Evolutionary conservation across 2,329 filamentous ascomycete species (phyloP).

Genomic region (Macroventuria anomochaeta): DNA sequence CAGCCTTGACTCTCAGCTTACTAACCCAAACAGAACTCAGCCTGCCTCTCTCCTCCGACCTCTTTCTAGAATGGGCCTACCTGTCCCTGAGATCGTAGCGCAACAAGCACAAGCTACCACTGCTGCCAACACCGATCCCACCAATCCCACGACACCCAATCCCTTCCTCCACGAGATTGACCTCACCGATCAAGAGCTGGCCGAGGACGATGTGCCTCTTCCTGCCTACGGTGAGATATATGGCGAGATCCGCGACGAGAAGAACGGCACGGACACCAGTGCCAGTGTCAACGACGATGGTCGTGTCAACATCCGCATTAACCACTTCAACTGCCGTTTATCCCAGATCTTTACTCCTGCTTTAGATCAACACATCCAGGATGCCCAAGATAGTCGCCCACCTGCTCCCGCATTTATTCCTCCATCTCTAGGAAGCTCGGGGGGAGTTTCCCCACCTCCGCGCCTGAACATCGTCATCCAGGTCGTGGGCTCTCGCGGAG

Average conservation of each 20-base stretch:
- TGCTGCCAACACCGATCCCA: constrained; percentile 21
- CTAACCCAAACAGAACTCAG: neutral
- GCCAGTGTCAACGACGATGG: constrained; percentile 52
- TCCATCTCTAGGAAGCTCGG: constrained; percentile 12
- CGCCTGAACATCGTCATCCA: constrained; percentile 62
- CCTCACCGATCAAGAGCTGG: constrained; percentile 24
- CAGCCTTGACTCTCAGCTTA: no score
- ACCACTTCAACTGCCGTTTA: constrained; percentile 29
- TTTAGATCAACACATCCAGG: constrained; percentile 18
- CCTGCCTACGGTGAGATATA: constrained; percentile 42
- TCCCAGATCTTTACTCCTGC: constrained; percentile 31
- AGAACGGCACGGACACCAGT: constrained; percentile 49
- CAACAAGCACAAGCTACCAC: neutral
- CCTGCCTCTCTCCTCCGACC: neutral
- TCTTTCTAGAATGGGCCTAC: neutral
- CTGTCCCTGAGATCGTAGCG: neutral
- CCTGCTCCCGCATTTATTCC: constrained; percentile 17
- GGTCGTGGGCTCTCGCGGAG: constrained; percentile 50
- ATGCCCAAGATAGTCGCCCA: constrained; percentile 19
- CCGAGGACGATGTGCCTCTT: constrained; percentile 34
- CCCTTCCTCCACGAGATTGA: constrained; percentile 29
- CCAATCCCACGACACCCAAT: constrained; percentile 31
- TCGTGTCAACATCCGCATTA: constrained; percentile 38
- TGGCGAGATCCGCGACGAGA: constrained; percentile 42
- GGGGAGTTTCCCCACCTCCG: constrained; percentile 3